Evolutionary conservation across 352 stramenopile genomes (phyloP).

Genomic region (Phytophthora hybrid): DNA sequence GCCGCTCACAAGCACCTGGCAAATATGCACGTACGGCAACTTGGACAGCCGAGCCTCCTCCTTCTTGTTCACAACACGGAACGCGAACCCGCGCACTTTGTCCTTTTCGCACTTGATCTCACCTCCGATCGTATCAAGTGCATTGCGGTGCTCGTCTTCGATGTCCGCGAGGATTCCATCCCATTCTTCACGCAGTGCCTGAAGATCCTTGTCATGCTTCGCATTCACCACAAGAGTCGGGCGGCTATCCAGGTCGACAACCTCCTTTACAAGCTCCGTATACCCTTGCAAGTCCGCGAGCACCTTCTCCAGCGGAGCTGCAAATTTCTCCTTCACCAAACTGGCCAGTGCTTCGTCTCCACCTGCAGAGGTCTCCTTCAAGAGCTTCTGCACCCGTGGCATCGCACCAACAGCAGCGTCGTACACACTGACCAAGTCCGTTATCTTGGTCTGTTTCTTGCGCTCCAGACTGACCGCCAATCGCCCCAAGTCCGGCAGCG

Average conservation of each 20-base stretch:
- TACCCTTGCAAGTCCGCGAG: slow-evolving; percentile 73
- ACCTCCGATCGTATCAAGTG: slow-evolving; percentile 68
- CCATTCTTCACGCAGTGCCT: slow-evolving; percentile 79
- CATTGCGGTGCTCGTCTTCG: slow-evolving; percentile 84
- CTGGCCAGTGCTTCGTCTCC: slow-evolving; percentile 43
- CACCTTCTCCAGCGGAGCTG: slow-evolving; percentile 60
- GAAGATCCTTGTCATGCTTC: slow-evolving; percentile 87
- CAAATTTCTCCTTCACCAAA: slow-evolving; percentile 62
- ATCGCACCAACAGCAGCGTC: slow-evolving; percentile 78
- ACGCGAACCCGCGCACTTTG: slow-evolving; percentile 92
- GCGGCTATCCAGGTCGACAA: slow-evolving; percentile 85
- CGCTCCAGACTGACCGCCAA: slow-evolving; percentile 72
- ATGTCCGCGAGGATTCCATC: slow-evolving; percentile 73
- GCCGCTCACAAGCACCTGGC: slow-evolving; percentile 97
- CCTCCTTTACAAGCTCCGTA: slow-evolving; percentile 78
- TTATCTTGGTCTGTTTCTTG: slow-evolving; percentile 80
- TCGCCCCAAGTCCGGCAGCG: slow-evolving; percentile 80
- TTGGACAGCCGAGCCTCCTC: slow-evolving; percentile 92
- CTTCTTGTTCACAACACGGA: slow-evolving; percentile 95
- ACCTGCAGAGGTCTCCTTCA: slow-evolving; percentile 43
- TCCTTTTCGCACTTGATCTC: slow-evolving; percentile 95
- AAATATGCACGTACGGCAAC: slow-evolving; percentile 90
- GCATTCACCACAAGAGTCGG: slow-evolving; percentile 83
- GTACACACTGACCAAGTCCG: slow-evolving; percentile 85
- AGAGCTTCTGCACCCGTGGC: slow-evolving; percentile 64